Conservation (phyloP, 805 yeast species). For the Metschnikowia similis region DNA sequence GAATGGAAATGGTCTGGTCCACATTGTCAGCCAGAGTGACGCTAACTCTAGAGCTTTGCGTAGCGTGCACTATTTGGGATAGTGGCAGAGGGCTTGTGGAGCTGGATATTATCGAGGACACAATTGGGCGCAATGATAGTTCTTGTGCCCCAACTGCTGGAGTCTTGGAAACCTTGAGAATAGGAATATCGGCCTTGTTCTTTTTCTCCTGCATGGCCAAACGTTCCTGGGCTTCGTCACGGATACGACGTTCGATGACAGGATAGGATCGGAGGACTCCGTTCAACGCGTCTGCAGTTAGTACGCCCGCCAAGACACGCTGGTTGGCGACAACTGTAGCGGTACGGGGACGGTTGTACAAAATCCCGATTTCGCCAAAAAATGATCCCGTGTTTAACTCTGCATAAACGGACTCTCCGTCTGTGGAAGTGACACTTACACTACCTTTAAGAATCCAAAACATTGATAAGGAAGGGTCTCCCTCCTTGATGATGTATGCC, state of each 20-base stretch:
- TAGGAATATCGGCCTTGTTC: constrained; percentile 40
- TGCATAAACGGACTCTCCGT: constrained; percentile 72
- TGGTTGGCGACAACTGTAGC: constrained; percentile 74
- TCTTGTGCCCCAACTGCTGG: constrained; percentile 11
- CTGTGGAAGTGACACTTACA: constrained; percentile 72
- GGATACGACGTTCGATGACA: constrained; percentile 56
- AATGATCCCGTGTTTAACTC: constrained; percentile 65
- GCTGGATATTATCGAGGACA: constrained; percentile 16
- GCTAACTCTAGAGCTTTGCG: constrained; percentile 5
- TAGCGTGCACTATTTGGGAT: constrained; percentile 10
- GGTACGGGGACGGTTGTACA: constrained; percentile 71
- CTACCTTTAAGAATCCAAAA: constrained; percentile 76
- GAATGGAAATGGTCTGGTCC: constrained; percentile 52
- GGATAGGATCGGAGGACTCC: constrained; percentile 62
- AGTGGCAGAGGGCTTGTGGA: constrained; percentile 18
- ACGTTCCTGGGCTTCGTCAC: constrained; percentile 79
- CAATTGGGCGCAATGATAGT: constrained; percentile 12
- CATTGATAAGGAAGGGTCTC: constrained; percentile 73
- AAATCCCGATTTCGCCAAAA: constrained; percentile 76
- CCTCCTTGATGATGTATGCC: constrained; percentile 63
- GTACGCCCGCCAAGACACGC: constrained; percentile 61
- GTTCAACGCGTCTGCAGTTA: constrained; percentile 60
- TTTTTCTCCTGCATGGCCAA: constrained; percentile 66
- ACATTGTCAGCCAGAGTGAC: constrained; percentile 27
- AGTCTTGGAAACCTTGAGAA: constrained; percentile 16